Evolutionary conservation across 768 basidiomycete species (phyloP).

Genomic region (Coprinopsis cinerea): DNA sequence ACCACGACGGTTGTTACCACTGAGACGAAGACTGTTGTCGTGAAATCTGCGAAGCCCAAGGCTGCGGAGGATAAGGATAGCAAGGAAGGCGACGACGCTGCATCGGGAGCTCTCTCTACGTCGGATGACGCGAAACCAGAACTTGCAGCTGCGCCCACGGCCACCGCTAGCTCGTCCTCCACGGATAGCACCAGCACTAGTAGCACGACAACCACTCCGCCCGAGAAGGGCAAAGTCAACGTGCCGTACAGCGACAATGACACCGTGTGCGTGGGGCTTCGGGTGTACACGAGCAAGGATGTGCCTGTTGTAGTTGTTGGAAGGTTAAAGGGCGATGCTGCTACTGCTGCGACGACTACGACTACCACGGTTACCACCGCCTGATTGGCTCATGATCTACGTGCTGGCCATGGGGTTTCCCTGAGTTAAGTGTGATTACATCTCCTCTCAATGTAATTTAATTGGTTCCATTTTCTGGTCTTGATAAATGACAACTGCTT

Average conservation of each 20-base stretch:
- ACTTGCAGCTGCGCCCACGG: not conserved
- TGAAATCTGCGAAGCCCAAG: conserved; percentile 16
- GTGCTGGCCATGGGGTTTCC: too few species aligned
- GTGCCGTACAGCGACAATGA: conserved; percentile 29
- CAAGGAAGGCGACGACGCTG: too few species aligned
- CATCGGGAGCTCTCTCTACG: too few species aligned
- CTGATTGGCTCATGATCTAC: too few species aligned
- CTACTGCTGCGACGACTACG: not conserved
- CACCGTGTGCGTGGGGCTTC: conserved; percentile 33
- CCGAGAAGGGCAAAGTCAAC: conserved; percentile 17
- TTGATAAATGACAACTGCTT: too few species aligned
- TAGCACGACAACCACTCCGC: too few species aligned
- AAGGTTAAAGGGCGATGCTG: conserved; percentile 22
- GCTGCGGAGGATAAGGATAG: too few species aligned
- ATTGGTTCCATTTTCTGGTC: too few species aligned
- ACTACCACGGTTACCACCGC: not conserved
- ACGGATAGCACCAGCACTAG: too few species aligned
- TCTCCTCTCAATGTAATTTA: too few species aligned
- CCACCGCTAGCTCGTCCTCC: not conserved
- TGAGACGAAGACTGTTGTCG: conserved; percentile 19
- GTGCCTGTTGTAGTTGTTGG: conserved; percentile 29
- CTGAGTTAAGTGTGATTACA: too few species aligned
- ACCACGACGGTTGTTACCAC: conserved; percentile 22
- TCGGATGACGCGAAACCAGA: not conserved
- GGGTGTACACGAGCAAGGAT: conserved; percentile 42